These are phyloP conservation scores for Maudiozyma saulgeensis DNA, from an alignment of 805 yeast species.

Conservation along the genomic window DNA sequence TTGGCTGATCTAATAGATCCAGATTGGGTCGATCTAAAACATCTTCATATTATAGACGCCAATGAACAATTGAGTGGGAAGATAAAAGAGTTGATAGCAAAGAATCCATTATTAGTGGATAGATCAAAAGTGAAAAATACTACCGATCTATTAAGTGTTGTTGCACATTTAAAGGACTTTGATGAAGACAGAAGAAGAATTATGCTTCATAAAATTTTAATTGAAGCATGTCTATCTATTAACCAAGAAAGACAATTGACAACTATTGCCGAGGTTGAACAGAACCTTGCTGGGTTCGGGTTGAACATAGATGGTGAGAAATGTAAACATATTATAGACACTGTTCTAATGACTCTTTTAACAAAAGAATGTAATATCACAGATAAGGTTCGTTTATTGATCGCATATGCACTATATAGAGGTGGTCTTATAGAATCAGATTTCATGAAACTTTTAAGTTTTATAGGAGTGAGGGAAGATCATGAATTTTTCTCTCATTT, in stretches of 20 bases:
- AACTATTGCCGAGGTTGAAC: conserved; percentile 78
- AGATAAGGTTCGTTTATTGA: conserved; percentile 67
- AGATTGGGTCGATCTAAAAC: conserved; percentile 64
- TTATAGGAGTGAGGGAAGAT: conserved; percentile 34
- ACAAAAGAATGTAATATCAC: conserved; percentile 40
- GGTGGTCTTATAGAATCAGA: conserved; percentile 75
- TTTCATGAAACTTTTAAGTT: conserved; percentile 56
- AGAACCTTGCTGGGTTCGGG: conserved; percentile 67
- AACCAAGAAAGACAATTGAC: conserved; percentile 52
- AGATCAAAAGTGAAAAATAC: conserved; percentile 54
- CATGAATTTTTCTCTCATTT: conserved; percentile 35
- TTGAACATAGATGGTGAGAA: conserved; percentile 56
- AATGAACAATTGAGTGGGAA: conserved; percentile 50
- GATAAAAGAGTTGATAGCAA: conserved; percentile 54
- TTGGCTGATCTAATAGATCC: conserved; percentile 49
- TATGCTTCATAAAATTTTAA: conserved; percentile 48
- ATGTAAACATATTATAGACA: conserved; percentile 50
- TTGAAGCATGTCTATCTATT: conserved; percentile 54
- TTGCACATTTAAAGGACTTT: conserved; percentile 58
- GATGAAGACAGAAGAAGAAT: conserved; percentile 57
- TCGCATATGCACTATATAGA: conserved; percentile 68
- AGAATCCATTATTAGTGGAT: conserved; percentile 69
- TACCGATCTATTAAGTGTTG: conserved; percentile 64
- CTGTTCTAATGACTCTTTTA: conserved; percentile 46
- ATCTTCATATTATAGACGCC: conserved; percentile 66